Conservation (phyloP, 768 basidiomycete genomes). For the Auricularia auricula-judae region DNA sequence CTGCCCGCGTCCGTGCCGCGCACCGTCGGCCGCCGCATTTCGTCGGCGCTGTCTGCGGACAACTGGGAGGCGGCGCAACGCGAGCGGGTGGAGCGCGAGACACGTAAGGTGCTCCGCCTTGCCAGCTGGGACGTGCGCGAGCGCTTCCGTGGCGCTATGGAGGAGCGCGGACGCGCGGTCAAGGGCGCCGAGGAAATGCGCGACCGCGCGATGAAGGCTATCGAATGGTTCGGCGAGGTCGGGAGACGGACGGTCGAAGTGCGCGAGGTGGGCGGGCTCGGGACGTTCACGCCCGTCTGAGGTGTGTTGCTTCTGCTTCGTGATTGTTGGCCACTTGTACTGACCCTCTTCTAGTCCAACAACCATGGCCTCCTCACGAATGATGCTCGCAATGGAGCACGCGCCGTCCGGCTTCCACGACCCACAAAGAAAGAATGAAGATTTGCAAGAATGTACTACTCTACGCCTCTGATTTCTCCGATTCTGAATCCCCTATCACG, state of each 20-base stretch:
- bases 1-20: slow-evolving; percentile 81
- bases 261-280: neutral
- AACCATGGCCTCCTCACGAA: neutral
- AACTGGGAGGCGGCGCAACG: slow-evolving; percentile 59
- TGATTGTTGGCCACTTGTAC: neutral
- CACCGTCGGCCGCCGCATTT: slow-evolving; percentile 79
- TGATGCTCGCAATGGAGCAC: neutral
- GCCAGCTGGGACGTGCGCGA: slow-evolving; percentile 86
- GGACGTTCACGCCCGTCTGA: neutral
- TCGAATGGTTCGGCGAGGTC: slow-evolving; percentile 57
- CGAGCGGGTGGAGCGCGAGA: slow-evolving; percentile 66
- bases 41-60: slow-evolving; percentile 46
- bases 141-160: slow-evolving; percentile 69
- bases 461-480: neutral
- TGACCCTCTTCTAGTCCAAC: neutral
- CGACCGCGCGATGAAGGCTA: slow-evolving; percentile 55
- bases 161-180: slow-evolving; percentile 70
- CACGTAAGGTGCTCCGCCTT: slow-evolving; percentile 83
- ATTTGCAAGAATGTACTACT: neutral
- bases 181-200: slow-evolving; percentile 64
- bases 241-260: slow-evolving; percentile 22
- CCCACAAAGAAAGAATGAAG: neutral
- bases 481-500: neutral
- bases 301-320: neutral
- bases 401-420: neutral